Evolutionary conservation across 78 protist species (phyloP).

Genomic region (Anaeramoeba ignava): DNA sequence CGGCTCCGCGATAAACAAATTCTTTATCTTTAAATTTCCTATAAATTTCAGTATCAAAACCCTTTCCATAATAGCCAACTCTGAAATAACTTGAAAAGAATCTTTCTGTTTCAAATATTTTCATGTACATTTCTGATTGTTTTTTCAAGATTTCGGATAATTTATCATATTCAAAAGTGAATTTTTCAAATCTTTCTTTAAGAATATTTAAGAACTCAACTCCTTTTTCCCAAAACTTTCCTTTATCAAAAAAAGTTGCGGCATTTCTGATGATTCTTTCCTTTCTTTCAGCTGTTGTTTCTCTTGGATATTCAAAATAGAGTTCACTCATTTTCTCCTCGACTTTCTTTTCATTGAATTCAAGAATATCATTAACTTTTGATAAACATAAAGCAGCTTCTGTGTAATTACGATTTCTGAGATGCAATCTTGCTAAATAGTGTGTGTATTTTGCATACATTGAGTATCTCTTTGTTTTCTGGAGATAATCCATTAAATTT

Average conservation of each 20-base stretch:
- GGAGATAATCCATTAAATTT: constrained; percentile 13
- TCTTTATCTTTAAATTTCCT: too few species aligned
- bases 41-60: too few species aligned
- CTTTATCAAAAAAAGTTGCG: constrained; percentile 45
- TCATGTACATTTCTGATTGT: constrained; percentile 33
- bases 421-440: constrained; percentile 34
- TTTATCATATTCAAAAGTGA: constrained; percentile 32
- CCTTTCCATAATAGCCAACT: constrained; percentile 54
- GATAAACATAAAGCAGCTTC: constrained; percentile 46
- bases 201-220: constrained; percentile 22
- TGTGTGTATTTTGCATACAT: constrained; percentile 52
- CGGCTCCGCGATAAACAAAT: constrained; percentile 47
- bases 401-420: constrained; percentile 23
- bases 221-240: constrained; percentile 54
- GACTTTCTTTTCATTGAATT: too few species aligned
- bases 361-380: neutral
- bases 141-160: constrained; percentile 14
- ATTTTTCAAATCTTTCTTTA: constrained; percentile 29
- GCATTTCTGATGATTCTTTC: constrained; percentile 22
- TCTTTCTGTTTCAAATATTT: constrained; percentile 35
- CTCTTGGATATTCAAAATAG: neutral
- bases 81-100: constrained; percentile 52
- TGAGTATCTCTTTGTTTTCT: constrained; percentile 45
- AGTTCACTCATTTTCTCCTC: too few species aligned
- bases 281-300: constrained; percentile 29